Base-by-base conservation (phyloP, 2,329 filamentous ascomycete genomes). In the Dothideomycetes sp. region DNA sequence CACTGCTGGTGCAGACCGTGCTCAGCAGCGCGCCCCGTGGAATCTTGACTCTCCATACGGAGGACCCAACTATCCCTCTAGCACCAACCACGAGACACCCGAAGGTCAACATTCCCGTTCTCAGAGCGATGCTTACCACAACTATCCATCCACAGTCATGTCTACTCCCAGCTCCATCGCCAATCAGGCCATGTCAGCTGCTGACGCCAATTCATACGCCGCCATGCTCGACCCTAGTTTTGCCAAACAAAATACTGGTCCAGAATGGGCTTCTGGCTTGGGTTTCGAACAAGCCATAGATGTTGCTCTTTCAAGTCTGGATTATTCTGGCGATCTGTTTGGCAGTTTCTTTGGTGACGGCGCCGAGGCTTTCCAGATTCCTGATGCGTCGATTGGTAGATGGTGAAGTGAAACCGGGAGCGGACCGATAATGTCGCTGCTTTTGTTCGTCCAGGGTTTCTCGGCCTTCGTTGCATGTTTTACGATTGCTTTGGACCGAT, bases 261-360 rank as follows among this genome's bases (percentile, higher is more conserved):
- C 31, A 12, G 40, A 43, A 10, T 48, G 46, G 46, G 41, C 46
- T 32, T 36, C 44, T 8, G 44, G 43, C 1, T 36, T 48, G 36
- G 46, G 46, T 18, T 43, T 48, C 15, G 43, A 48, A 27, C 46
- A 48, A 34, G 40, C 44, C 6, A 37, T 48, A 7, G 32, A 48
- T 15, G 46, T 45, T 4, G 46, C 46, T 11, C 33, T 48, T 23
- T 37, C 30, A 16, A 41, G 43, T 24, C 18, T 48, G 16, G 46
- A 48, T 24, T 38, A 39, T 5, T 41, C 33, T 11, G 46, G 46
- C 8, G 46, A 48, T 38, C n/a, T 48, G 35, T 42, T 27, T 45
- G 44, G 43, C 11, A 45, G 41, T 24, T 47, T 47, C 34, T 44
- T 45, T 20, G 45, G 45, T 17, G 41, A 47, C n/a, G 45, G 45